Evolutionary conservation across 2,329 filamentous ascomycete genomes (phyloP).

Genomic region (Exophiala sp.): DNA sequence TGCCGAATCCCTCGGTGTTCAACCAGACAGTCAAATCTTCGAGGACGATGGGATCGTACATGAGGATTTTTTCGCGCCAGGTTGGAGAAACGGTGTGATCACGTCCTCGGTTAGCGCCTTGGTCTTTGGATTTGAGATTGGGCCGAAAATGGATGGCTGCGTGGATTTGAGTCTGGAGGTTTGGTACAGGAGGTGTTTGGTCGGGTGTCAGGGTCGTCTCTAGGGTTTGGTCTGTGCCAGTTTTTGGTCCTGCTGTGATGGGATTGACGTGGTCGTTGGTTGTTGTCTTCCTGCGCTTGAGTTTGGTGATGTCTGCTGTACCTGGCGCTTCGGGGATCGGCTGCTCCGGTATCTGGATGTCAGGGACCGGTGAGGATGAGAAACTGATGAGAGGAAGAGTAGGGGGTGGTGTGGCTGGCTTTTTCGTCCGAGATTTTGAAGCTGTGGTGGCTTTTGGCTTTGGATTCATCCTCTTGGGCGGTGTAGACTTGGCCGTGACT

Average conservation of each 20-base stretch:
- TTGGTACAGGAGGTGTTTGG: slow-evolving; percentile 7
- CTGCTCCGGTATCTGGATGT: background rate
- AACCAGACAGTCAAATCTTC: slow-evolving; percentile 82
- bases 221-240: no score
- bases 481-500: background rate
- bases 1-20: slow-evolving; percentile 62
- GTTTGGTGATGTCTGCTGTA: background rate
- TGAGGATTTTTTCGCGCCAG: slow-evolving; percentile 88
- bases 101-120: slow-evolving; percentile 6
- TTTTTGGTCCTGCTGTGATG: no score
- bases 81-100: slow-evolving; percentile 46
- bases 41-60: slow-evolving; percentile 84
- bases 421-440: background rate
- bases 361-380: background rate
- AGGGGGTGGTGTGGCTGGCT: slow-evolving; percentile 11
- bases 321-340: background rate
- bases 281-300: background rate
- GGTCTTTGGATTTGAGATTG: background rate
- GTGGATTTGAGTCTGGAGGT: slow-evolving; percentile 19
- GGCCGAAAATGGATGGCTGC: slow-evolving; percentile 14
- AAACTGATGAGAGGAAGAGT: slow-evolving; percentile 2
- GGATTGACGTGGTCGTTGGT: no score
- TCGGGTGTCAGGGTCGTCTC: slow-evolving; percentile 1
- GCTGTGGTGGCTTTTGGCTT: background rate
- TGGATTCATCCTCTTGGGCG: background rate